Percentiles rank a stretch among this genome's conserved stretches.
Evolutionary conservation across 306 rosid genomes (phyloP).

Genomic region (Begonia masoniana): DNA sequence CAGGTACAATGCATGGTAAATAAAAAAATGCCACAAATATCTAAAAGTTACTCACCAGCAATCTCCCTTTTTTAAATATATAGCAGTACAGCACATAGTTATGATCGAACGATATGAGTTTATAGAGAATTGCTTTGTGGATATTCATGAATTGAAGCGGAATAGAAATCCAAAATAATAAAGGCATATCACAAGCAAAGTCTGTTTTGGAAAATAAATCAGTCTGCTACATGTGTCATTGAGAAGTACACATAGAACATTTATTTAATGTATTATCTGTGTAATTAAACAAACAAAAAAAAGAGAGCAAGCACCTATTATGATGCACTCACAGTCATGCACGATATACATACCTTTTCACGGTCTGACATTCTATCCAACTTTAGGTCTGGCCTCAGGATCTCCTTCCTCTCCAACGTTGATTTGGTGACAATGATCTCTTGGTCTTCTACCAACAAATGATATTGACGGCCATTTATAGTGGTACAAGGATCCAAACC

Average conservation of each 20-base stretch:
- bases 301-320: background rate
- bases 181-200: background rate
- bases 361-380: constrained; percentile 67
- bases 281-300: background rate
- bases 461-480: constrained; percentile 31
- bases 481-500: constrained; percentile 44
- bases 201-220: background rate
- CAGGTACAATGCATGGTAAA: too few relatives aligned
- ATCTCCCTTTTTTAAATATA: too few relatives aligned
- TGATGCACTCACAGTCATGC: too few relatives aligned
- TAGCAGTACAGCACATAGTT: too few relatives aligned
- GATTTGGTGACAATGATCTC: constrained; percentile 40
- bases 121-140: too few relatives aligned
- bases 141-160: too few relatives aligned
- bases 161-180: too few relatives aligned
- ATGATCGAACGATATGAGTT: background rate
- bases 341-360: constrained; percentile 40
- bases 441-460: constrained; percentile 21
- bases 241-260: background rate
- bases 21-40: too few relatives aligned
- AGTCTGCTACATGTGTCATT: too few relatives aligned
- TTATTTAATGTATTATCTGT: background rate
- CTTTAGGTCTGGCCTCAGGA: constrained; percentile 27
- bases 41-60: too few relatives aligned
- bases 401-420: constrained; percentile 39